phyloP scores from a whole-genome alignment of 1,284 basidiomycete species.

The Clitocybe nebularis region DNA sequence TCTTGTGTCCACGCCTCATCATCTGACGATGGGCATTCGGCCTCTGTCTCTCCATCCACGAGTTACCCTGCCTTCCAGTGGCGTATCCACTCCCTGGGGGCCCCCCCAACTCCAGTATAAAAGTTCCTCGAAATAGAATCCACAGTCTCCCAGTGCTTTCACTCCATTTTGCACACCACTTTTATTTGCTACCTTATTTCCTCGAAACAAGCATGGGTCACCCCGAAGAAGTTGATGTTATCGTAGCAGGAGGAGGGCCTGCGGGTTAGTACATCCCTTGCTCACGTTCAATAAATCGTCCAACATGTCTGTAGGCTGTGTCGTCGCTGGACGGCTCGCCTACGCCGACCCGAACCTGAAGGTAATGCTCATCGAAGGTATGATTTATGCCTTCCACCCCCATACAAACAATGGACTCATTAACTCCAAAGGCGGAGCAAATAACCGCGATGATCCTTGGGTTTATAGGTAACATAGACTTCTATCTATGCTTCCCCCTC shows the following conservation, averaged over 20 bases:
- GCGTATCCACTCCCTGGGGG: background rate
- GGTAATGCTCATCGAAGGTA: conserved; percentile 73
- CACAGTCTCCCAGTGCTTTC: background rate
- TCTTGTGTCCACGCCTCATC: background rate
- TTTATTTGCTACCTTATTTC: background rate
- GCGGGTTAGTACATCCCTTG: conserved; percentile 34
- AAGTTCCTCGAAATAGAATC: background rate
- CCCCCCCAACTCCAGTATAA: too few relatives aligned
- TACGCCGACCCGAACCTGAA: conserved; percentile 69
- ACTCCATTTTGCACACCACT: background rate
- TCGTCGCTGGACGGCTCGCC: conserved; percentile 64
- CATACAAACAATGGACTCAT: background rate
- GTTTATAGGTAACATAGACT: conserved; percentile 47
- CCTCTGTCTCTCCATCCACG: background rate
- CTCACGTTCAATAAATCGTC: background rate
- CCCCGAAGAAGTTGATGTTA: conserved; percentile 72
- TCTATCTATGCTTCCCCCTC: background rate
- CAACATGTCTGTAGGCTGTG: conserved; percentile 42
- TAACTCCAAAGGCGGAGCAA: conserved; percentile 47
- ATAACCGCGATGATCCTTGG: conserved; percentile 73
- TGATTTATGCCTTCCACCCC: conserved; percentile 3
- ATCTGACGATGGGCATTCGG: conserved; percentile 1
- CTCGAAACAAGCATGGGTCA: conserved; percentile 36
- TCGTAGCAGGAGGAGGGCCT: conserved; percentile 63
- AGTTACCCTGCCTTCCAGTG: background rate